Evolutionary conservation across 2,329 filamentous ascomycete genomes (phyloP).

Genomic region (Exophiala calicioides): DNA sequence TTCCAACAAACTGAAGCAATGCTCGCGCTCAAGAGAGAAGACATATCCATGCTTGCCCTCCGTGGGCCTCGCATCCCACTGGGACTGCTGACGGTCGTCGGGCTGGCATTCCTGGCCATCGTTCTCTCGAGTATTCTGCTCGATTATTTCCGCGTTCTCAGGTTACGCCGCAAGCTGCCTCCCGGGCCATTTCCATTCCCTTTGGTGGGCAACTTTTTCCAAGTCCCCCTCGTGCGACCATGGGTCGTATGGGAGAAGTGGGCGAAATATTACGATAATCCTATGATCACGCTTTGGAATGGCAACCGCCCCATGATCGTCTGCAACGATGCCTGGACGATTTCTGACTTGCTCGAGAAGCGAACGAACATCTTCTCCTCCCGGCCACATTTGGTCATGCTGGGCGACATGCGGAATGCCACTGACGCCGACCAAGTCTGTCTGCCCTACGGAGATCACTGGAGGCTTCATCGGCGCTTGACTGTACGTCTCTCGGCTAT

Average conservation of each 20-base stretch:
- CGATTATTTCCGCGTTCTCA: constrained; percentile 33
- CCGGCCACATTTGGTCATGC: constrained; percentile 34
- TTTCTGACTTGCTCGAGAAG: constrained; percentile 38
- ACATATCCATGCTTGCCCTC: too few species aligned
- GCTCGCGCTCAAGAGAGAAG: too few species aligned
- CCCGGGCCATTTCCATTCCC: constrained; percentile 58
- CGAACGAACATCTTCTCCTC: constrained; percentile 38
- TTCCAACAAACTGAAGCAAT: too few species aligned
- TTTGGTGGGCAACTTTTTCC: constrained; percentile 58
- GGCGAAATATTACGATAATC: constrained; percentile 51
- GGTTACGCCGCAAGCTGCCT: constrained; percentile 40
- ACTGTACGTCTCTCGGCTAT: constrained; percentile 43
- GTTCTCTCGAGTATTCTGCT: constrained; percentile 19
- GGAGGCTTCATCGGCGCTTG: constrained; percentile 49
- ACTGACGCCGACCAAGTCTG: constrained; percentile 49
- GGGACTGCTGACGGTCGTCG: too few species aligned
- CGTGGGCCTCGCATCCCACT: too few species aligned
- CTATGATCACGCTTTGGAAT: constrained; percentile 60
- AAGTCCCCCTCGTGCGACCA: constrained; percentile 56
- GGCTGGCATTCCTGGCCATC: constrained; percentile 11
- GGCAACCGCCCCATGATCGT: constrained; percentile 42
- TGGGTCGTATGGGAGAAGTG: constrained; percentile 60
- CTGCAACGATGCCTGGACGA: constrained; percentile 37
- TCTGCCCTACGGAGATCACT: constrained; percentile 41
- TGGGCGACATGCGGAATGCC: constrained; percentile 36